phyloP scores from a whole-genome alignment of 768 basidiomycete genomes.

The Boletus tomentosulus region DNA sequence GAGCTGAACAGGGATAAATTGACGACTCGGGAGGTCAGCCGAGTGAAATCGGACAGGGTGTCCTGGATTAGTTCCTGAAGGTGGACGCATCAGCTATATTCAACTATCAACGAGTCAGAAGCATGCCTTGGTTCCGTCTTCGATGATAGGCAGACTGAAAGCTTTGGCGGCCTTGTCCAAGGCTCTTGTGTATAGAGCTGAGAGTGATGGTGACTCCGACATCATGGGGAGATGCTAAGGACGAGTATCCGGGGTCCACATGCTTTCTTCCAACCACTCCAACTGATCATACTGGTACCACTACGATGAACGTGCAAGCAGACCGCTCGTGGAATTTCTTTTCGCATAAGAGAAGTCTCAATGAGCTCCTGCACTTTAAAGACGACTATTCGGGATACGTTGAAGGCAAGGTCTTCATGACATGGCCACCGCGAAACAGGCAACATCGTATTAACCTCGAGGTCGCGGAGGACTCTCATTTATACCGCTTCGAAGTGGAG shows the following conservation, averaged over 20 bases:
- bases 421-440: conserved; percentile 34
- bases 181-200: conserved; percentile 38
- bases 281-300: no score
- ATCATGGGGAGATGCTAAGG: conserved; percentile 1
- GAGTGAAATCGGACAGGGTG: conserved; percentile 52
- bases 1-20: conserved; percentile 73
- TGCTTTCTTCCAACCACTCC: background rate
- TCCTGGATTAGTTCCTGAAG: conserved; percentile 57
- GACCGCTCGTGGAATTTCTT: conserved; percentile 13
- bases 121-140: conserved; percentile 45
- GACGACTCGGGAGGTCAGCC: conserved; percentile 49
- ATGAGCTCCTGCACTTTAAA: conserved; percentile 31
- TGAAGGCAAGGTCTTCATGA: conserved; percentile 41
- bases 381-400: conserved; percentile 38
- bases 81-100: conserved; percentile 7
- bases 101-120: background rate
- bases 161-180: conserved; percentile 38
- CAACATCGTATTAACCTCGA: conserved; percentile 32
- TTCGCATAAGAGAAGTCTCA: conserved; percentile 25
- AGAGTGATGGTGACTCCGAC: conserved; percentile 27
- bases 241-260: conserved; percentile 8
- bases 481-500: conserved; percentile 37
- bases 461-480: conserved; percentile 9
- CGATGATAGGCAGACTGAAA: conserved; percentile 36
- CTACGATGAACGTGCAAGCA: conserved; percentile 6